Percentiles rank a stretch among this genome's conserved stretches.
phyloP scores from a whole-genome alignment of 1,139 yeast species.

The Yamadazyma membranifaciens region DNA sequence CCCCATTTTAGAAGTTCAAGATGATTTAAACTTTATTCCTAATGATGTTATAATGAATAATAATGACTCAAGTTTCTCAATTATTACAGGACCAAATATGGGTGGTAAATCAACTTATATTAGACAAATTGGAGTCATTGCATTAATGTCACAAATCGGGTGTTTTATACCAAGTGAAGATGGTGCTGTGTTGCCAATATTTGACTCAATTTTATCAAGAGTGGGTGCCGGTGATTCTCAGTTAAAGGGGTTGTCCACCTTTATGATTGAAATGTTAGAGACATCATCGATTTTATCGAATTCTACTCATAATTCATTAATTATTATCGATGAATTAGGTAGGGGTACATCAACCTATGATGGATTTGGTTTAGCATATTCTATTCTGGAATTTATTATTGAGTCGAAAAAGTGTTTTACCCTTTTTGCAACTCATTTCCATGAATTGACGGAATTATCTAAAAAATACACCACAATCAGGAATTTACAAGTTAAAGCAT shows the following conservation, averaged over 20 bases:
- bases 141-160: constrained; percentile 89
- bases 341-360: constrained; percentile 97
- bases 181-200: constrained; percentile 55
- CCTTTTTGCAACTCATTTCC: constrained; percentile 95
- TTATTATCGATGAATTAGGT: constrained; percentile 92
- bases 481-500: constrained; percentile 93
- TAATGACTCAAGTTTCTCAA: constrained; percentile 64
- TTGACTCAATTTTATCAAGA: constrained; percentile 90
- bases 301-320: constrained; percentile 79
- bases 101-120: constrained; percentile 97
- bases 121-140: constrained; percentile 86
- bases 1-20: constrained; percentile 92
- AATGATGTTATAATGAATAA: constrained; percentile 66
- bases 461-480: constrained; percentile 60
- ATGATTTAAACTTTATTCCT: constrained; percentile 81
- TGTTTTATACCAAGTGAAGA: constrained; percentile 70
- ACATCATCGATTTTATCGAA: constrained; percentile 88
- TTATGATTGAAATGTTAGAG: constrained; percentile 98
- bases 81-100: constrained; percentile 98
- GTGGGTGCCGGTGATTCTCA: constrained; percentile 99
- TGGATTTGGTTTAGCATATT: constrained; percentile 97
- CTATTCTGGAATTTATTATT: constrained; percentile 85
- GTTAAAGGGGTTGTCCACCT: constrained; percentile 92
- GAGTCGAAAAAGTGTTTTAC: constrained; percentile 71
- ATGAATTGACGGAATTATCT: constrained; percentile 81